phyloP scores from a whole-genome alignment of 1,139 yeast genomes.

The Yamadazyma sp. region DNA sequence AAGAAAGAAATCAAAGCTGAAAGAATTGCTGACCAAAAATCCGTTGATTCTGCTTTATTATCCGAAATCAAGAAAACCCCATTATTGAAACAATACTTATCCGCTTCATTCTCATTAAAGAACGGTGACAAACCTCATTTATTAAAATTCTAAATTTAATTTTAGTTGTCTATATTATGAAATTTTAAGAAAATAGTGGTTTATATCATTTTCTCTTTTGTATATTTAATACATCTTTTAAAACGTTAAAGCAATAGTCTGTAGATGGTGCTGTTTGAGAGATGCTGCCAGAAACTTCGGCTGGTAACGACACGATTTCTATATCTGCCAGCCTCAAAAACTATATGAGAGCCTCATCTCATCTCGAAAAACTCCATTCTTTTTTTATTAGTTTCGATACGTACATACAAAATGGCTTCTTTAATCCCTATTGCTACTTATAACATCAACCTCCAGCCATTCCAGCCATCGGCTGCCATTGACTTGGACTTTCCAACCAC shows the following conservation, averaged over 20 bases:
- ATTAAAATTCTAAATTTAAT: constrained; percentile 78
- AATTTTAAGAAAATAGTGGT: constrained; percentile 15
- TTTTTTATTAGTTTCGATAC: constrained; percentile 12
- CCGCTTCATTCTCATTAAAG: constrained; percentile 96
- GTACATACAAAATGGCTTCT: constrained; percentile 49
- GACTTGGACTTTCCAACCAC: constrained; percentile 86
- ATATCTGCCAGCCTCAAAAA: not conserved
- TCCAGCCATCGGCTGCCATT: constrained; percentile 81
- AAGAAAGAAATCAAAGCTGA: constrained; percentile 90
- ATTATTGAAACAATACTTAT: constrained; percentile 95
- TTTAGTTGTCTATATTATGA: constrained; percentile 16
- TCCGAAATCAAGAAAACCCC: constrained; percentile 97
- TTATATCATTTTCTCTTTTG: constrained; percentile 25
- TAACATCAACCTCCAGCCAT: constrained; percentile 83
- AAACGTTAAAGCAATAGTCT: constrained; percentile 18
- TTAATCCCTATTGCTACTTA: constrained; percentile 83
- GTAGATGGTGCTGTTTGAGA: not conserved
- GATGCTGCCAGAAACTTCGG: not conserved
- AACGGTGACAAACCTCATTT: constrained; percentile 99
- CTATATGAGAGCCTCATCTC: constrained; percentile 12
- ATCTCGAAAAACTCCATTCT: constrained; percentile 12
- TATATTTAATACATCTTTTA: constrained; percentile 36
- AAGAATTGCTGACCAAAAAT: constrained; percentile 97
- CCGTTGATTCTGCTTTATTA: constrained; percentile 91
- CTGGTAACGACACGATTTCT: not conserved